Evolutionary conservation across 2,329 filamentous ascomycete genomes (phyloP), one percentile per base, ranked within the genome.

Genomic region (Dryadomyces quercus-mongolicae): DNA sequence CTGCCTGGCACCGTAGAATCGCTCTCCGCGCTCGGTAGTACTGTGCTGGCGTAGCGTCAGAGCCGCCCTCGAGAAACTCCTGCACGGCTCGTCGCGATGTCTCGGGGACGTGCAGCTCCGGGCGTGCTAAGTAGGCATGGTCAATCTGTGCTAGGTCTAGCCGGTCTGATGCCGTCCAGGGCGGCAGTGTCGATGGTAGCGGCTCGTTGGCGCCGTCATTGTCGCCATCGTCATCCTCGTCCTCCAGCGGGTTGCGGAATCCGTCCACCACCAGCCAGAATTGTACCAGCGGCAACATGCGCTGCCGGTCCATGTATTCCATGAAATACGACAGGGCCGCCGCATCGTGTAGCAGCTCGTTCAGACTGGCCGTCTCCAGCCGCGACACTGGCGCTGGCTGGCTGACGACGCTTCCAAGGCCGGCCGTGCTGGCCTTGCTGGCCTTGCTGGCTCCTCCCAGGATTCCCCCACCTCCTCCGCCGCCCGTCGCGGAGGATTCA

Each of bases 241-340:
- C 93, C 68, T 98, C 93, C 2, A 98, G 72, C 0, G 93, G 94
- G 62, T 94, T 95, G 45, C 94, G 86, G 62, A 97, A 89, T 0
- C 93, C 92, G 69, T 98, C 93, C 6, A 97, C 93, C 3, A 97
- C 93, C 44, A 98, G 84, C 90, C 92, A 98, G 68, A 97, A 98
- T 64, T 98, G 93, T 6, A 98, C 91, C 49, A 96, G 72, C 15
- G 86, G 80, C 85, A 97, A 92, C 25, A 92, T 75, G 16, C 80
- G 78, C 65, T 91, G 86, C 45, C 93, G 84, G 66, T 98, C 93
- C 93, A 98, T 98, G 64, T 90, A 97, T 66, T 98, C 93, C 93
- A 98, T 98, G 71, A 98, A 97, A 66, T 95, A 98, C 2, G 93
- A 97, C 9, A 98, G 75, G 0, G 89, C 92, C 1, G 92, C 86